phyloP scores from a whole-genome alignment of 495 filamentous ascomycete species.

The Penicillium salamii region DNA sequence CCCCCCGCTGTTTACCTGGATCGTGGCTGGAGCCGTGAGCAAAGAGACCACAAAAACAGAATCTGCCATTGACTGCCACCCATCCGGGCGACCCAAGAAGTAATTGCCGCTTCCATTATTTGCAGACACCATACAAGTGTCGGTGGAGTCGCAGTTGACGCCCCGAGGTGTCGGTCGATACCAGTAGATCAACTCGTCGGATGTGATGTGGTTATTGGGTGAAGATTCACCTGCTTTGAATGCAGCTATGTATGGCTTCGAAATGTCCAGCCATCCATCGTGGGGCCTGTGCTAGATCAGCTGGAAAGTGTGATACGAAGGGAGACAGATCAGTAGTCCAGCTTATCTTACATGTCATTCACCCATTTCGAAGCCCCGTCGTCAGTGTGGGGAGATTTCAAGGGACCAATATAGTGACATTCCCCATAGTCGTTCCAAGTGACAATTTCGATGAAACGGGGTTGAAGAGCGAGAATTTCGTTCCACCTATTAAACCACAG shows the following conservation, averaged over 20 bases:
- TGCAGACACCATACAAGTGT: constrained; percentile 35
- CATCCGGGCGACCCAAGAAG: constrained; percentile 50
- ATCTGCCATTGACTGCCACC: constrained; percentile 45
- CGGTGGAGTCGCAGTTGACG: constrained; percentile 29
- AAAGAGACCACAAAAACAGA: constrained; percentile 54
- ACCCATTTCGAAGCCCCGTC: constrained; percentile 59
- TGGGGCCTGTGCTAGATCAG: constrained; percentile 38
- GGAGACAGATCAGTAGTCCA: too few relatives aligned
- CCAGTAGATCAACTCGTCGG: constrained; percentile 45
- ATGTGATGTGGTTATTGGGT: constrained; percentile 29
- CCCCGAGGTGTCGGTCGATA: constrained; percentile 42
- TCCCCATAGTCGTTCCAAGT: constrained; percentile 69
- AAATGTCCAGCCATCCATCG: constrained; percentile 37
- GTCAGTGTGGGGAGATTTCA: constrained; percentile 47
- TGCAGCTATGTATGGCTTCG: constrained; percentile 53
- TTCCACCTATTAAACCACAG: constrained; percentile 50
- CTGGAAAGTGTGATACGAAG: too few relatives aligned
- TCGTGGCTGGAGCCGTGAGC: constrained; percentile 41
- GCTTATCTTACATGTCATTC: constrained; percentile 45
- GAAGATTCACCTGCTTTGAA: constrained; percentile 50
- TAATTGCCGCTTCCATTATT: constrained; percentile 40
- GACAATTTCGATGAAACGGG: constrained; percentile 55
- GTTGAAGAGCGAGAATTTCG: constrained; percentile 45
- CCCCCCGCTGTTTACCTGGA: constrained; percentile 47
- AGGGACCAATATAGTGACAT: constrained; percentile 49